Evolutionary conservation across 2,329 filamentous ascomycete genomes (phyloP).

Genomic region (Neopestalotiopsis sp.): DNA sequence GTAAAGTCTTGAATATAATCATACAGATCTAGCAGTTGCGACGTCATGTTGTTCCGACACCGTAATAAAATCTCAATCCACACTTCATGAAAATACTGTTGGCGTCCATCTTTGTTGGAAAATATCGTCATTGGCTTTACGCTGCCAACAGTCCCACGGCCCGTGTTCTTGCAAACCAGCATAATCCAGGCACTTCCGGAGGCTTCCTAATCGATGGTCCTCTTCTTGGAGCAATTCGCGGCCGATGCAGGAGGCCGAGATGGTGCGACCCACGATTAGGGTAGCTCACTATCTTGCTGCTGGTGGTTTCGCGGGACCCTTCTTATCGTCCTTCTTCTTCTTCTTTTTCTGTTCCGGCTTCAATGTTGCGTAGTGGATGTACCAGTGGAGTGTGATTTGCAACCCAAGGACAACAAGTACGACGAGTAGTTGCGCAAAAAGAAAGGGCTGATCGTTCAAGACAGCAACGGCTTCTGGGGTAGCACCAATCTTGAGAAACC

Average conservation of each 20-base stretch:
- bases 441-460: slow-evolving; percentile 65
- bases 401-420: slow-evolving; percentile 56
- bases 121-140: neutral
- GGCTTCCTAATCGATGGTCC: neutral
- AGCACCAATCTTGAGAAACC: slow-evolving; percentile 61
- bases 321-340: slow-evolving; percentile 53
- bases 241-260: neutral
- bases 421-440: slow-evolving; percentile 63
- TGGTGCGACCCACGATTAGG: neutral
- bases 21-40: neutral
- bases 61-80: neutral
- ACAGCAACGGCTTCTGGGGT: slow-evolving; percentile 63
- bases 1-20: neutral
- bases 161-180: neutral
- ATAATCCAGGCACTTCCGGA: neutral
- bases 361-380: slow-evolving; percentile 64
- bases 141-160: neutral
- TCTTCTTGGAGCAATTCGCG: neutral
- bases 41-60: neutral
- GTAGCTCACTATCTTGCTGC: slow-evolving; percentile 8
- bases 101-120: neutral
- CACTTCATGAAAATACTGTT: neutral
- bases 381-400: slow-evolving; percentile 57
- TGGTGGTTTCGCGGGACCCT: slow-evolving; percentile 30
- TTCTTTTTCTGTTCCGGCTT: slow-evolving; percentile 64